Evolutionary conservation across 352 stramenopile genomes (phyloP), one percentile per base, ranked within the genome.

Genomic region (Sclerospora graminicola): DNA sequence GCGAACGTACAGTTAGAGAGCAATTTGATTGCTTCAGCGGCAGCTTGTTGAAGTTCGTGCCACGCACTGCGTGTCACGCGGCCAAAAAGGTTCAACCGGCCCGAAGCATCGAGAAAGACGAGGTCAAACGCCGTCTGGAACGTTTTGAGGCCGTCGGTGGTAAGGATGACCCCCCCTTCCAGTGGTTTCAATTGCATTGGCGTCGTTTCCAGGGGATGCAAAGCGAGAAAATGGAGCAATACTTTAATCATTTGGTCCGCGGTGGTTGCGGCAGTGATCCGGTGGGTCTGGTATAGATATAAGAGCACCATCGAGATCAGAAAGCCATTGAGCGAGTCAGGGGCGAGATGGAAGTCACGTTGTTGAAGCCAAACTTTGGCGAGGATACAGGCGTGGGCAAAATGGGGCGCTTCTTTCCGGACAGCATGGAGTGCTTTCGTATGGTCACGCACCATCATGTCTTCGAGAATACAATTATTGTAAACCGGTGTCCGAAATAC

Each of bases 381-480:
- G 8, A 96, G 51, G 15, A 92, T 63, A 39, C 77, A 91, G 0
- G 83, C 80, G 20, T 93, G 66, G 0, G 65, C 70, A 48, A 96
- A 82, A 38, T 82, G 63, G 7, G 70, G 60, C 1, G 70, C 86
- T 33, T 83, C 69, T 16, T 72, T 73, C 14, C 78, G 48, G 21
- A 63, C 68, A 1, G 63, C 53, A 47, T 95, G 82, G 9, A 96
- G 72, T 34, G 88, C 74, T 23, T 75, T 56, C 21, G 88, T 86
- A 50, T 95, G 86, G 19, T 80, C 61, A 1, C 69, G 69, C 30
- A 92, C 54, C 60, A 80, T 69, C 79, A 95, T 89, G 49, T 96
- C 86, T 48, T 96, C 86, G n/a, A 96, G 49, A 14, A 96, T 85
- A 4, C 74, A 63, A 45, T 88, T 94, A 59, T 95, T 95, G 77